Base-by-base conservation (phyloP, 371 early-diverging fungal genomes). In the Rhizopus stolonifer region DNA sequence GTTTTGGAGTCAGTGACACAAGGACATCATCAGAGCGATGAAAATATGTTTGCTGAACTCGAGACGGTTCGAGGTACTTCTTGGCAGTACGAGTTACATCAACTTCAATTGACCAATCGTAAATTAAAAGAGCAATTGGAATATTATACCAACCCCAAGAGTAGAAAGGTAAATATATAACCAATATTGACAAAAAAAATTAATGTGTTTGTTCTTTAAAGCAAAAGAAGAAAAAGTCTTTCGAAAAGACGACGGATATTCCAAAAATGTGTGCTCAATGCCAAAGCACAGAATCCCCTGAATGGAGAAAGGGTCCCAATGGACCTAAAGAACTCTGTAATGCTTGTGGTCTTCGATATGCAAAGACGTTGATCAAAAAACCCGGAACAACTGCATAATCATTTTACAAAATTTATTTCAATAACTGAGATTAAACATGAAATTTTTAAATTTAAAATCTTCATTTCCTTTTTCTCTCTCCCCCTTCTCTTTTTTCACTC, bases 251-350 rank as follows among this genome's bases (percentile, higher is more conserved):
- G 13, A 31, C 54, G n/a, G 62, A 65, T 36, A 49, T 65, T 21
- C 47, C 55, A 14, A 72, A 70, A 34, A 72, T 79, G 34, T 76
- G 81, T 51, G 60, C 70, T 15, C 64, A 75, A 42, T 93, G 94
- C 67, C 80, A 81, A 40, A 78, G 86, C 17, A 88, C 82, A 4
- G 82, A 86, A 36, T 91, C 92, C 2, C 90, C 92, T 14, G 87
- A 87, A 48, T 93, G 94, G 94, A 79, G 94, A 33, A 79, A 84
- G 36, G 91, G 92, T 4, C 89, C 89, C 45, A 82, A 84, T 50
- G 90, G 91, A 15, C 84, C 87, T 10, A 82, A 84, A 40, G 81
- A 91, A 39, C 75, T 93, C 25, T 93, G 94, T 74, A 93, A 93
- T 69, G 89, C 91, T 13, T 93, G 94, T 57, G 92, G 94, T 23